Percentiles rank a stretch among this genome's conserved stretches.
These are phyloP conservation scores for Metschnikowia sp. DNA, from an alignment of 805 yeast species.

Conservation along the genomic window DNA sequence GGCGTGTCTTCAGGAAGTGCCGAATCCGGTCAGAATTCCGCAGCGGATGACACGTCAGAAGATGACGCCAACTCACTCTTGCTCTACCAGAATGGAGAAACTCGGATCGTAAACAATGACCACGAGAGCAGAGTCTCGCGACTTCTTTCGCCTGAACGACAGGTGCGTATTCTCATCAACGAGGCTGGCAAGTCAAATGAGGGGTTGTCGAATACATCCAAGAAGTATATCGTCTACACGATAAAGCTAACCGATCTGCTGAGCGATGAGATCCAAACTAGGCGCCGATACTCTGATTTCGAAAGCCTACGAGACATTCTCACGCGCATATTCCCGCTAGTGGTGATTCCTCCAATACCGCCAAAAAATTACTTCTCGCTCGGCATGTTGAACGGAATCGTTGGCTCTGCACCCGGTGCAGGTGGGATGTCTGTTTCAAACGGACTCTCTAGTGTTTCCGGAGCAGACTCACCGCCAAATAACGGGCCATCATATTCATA, in stretches of 20 bases:
- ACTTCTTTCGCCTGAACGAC: constrained; percentile 28
- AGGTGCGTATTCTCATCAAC: constrained; percentile 44
- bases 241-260: constrained; percentile 45
- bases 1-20: not conserved
- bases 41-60: constrained; percentile 1
- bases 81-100: constrained; percentile 23
- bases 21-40: not conserved
- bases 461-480: constrained; percentile 8
- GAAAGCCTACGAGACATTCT: constrained; percentile 75
- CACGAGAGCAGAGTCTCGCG: constrained; percentile 36
- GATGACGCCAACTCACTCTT: constrained; percentile 30
- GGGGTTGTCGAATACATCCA: constrained; percentile 58
- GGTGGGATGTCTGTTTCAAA: constrained; percentile 4
- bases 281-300: constrained; percentile 89
- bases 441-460: constrained; percentile 1
- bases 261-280: constrained; percentile 50
- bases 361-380: constrained; percentile 41
- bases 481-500: constrained; percentile 23
- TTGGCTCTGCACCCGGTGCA: constrained; percentile 13
- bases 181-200: constrained; percentile 89
- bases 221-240: constrained; percentile 74
- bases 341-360: constrained; percentile 91
- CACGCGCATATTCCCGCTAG: constrained; percentile 70
- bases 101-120: constrained; percentile 28
- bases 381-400: constrained; percentile 32